Percentiles rank a stretch among this genome's conserved stretches.
Evolutionary conservation across 495 filamentous ascomycete genomes (phyloP).

Genomic region (Penicillium salamii): DNA sequence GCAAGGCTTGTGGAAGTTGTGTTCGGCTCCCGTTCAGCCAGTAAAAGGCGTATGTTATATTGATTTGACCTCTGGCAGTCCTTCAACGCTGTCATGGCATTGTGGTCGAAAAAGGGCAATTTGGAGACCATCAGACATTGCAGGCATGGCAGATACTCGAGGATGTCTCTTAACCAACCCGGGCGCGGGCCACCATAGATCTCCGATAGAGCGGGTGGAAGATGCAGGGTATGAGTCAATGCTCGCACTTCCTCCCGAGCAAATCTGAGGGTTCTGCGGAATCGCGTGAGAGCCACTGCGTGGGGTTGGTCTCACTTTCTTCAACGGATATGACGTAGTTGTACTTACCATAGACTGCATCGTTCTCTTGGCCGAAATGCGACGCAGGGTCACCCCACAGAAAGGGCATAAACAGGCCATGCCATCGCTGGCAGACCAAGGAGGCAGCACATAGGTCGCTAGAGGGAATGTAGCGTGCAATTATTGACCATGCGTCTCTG

Average conservation of each 20-base stretch:
- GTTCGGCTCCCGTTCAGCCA: constrained; percentile 57
- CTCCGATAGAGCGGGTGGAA: constrained; percentile 65
- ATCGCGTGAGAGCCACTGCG: constrained; percentile 59
- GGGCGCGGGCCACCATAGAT: constrained; percentile 61
- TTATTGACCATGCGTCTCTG: constrained; percentile 59
- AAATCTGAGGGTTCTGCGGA: constrained; percentile 57
- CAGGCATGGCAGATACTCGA: constrained; percentile 57
- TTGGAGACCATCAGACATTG: constrained; percentile 60
- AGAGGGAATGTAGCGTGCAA: constrained; percentile 59
- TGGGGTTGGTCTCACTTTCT: constrained; percentile 1
- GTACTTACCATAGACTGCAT: constrained; percentile 56
- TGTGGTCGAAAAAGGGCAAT: constrained; percentile 64
- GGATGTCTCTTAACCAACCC: constrained; percentile 60
- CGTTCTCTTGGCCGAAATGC: constrained; percentile 61
- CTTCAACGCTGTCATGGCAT: constrained; percentile 52
- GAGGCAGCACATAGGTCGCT: constrained; percentile 58
- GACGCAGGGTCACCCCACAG: constrained; percentile 67
- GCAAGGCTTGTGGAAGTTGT: constrained; percentile 53
- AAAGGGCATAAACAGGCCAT: constrained; percentile 56
- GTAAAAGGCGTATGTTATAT: constrained; percentile 51
- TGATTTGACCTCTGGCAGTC: constrained; percentile 13
- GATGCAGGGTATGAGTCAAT: constrained; percentile 62
- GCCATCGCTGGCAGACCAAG: constrained; percentile 57
- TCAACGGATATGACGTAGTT: not conserved
- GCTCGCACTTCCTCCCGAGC: constrained; percentile 52